Percentiles rank a stretch among this genome's conserved stretches.
These are phyloP conservation scores for Citrus maxima DNA, from an alignment of 345 rosid species.

Conservation along the genomic window DNA sequence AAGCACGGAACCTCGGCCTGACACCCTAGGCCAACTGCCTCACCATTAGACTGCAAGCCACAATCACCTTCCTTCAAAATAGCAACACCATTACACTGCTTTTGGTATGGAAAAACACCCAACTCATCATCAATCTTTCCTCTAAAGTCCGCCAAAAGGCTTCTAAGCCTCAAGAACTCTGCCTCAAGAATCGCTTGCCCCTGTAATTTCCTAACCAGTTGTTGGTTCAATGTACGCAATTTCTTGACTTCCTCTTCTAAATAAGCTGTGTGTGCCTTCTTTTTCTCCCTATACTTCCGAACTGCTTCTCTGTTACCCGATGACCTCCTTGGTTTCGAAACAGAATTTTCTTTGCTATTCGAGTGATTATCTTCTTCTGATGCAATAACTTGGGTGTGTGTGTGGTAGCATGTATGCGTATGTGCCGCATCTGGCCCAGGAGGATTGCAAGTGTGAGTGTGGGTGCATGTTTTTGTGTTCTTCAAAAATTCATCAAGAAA, in stretches of 20 bases:
- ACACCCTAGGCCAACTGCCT: conserved; percentile 13
- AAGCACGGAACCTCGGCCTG: conserved; percentile 31
- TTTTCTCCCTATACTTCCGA: conserved; percentile 74
- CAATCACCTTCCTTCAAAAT: conserved; percentile 38
- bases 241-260: conserved; percentile 75
- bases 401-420: conserved; percentile 72
- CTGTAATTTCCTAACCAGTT: conserved; percentile 48
- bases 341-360: conserved; percentile 21
- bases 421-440: conserved; percentile 60
- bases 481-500: conserved; percentile 37
- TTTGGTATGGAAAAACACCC: conserved; percentile 43
- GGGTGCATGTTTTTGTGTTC: conserved; percentile 53
- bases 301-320: conserved; percentile 77
- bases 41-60: conserved; percentile 19
- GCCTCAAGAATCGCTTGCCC: conserved; percentile 51
- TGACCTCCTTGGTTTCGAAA: conserved; percentile 34
- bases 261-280: conserved; percentile 67
- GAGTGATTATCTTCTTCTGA: conserved; percentile 42
- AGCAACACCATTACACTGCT: conserved; percentile 24
- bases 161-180: conserved; percentile 47
- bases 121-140: conserved; percentile 53
- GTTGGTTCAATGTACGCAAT: conserved; percentile 40
- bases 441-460: conserved; percentile 78
- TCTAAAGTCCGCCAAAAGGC: conserved; percentile 45
- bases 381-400: conserved; percentile 49